A percentile compares a stretch with the other conserved stretches of the same genome.
These are phyloP conservation scores for Penicillium goetzii DNA, from an alignment of 495 filamentous ascomycete genomes.

Conservation along the genomic window DNA sequence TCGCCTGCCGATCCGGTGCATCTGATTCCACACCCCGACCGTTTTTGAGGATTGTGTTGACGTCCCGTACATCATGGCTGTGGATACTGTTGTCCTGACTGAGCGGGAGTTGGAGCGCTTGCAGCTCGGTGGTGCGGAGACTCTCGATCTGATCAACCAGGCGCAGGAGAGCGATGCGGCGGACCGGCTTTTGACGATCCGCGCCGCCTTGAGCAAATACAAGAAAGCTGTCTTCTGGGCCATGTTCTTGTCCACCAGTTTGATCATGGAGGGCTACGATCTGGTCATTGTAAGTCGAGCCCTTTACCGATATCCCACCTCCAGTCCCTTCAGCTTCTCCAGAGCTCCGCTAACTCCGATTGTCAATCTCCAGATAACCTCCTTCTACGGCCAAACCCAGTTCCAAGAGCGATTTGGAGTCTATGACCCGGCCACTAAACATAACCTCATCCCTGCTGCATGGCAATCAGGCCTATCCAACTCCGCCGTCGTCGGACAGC, in stretches of 20 bases:
- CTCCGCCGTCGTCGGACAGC: conserved; percentile 57
- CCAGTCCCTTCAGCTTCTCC: too few relatives aligned
- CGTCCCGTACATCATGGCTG: background rate
- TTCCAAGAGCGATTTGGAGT: conserved; percentile 41
- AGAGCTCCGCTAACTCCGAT: background rate
- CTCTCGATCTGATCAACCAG: conserved; percentile 30
- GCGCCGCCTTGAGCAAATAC: conserved; percentile 4
- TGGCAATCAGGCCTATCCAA: conserved; percentile 72
- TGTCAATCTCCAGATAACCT: conserved; percentile 25
- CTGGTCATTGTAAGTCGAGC: conserved; percentile 35
- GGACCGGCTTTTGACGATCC: conserved; percentile 24
- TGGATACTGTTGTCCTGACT: conserved; percentile 22
- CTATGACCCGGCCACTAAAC: conserved; percentile 24
- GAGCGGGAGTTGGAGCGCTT: conserved; percentile 29
- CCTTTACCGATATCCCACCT: background rate
- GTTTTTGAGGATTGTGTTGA: background rate
- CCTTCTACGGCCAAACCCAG: conserved; percentile 35
- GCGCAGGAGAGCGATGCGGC: conserved; percentile 25
- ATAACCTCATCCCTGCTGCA: conserved; percentile 40
- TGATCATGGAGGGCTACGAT: conserved; percentile 54
- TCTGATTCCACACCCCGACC: background rate
- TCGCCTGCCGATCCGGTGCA: background rate
- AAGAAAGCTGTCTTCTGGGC: conserved; percentile 50
- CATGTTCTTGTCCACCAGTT: conserved; percentile 42
- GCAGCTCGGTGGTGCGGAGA: conserved; percentile 25